Base-by-base conservation (phyloP, 2,329 filamentous ascomycete species). In the Coniochaeta sp. region DNA sequence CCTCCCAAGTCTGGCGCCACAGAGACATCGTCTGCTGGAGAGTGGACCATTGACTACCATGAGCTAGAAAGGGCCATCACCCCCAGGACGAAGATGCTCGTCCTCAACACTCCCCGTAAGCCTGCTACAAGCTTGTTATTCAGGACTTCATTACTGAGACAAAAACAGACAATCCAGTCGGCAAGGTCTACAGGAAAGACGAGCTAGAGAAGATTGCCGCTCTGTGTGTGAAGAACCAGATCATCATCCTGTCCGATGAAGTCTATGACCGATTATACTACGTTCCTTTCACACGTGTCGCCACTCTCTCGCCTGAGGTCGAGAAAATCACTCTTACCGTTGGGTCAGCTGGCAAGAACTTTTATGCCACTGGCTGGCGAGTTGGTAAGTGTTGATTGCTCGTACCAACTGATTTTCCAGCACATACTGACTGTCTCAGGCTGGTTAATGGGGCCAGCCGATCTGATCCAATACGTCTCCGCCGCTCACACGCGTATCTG, bases 401-500 rank as follows among this genome's bases (percentile, higher is more conserved):
- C 16, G 38, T 44, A 19, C 19, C 33, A 44, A 17, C 6, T 55
- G 24, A 14, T 57, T 17, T n/a, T 19, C n/a, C 58, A 33, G 19
- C n/a, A 24, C 12, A 12, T 40, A 17, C 52, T 16, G n/a, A 47
- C 22, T n/a, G 28, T 7, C 26, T 26, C 33, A 64, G 90, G 93
- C 58, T 98, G 93, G 86, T 80, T 98, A 44, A 93, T 97, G 70
- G 93, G 93, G 0, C 91, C 90, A 0, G 84, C 90, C 61, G 84
- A 96, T 63, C 79, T 97, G 59, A 91, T 97, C 76, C 89, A 95
- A 72, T 90, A 96, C 71, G 93, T 96, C 28, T 86, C 89, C 12
- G 91, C 91, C n/a, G 93, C 93, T 1, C 93, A 98, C 73, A 97
- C 93, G 0, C 85, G 93, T 56, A 97, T 98, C 70, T 97, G 93